A percentile compares a stretch with the other conserved stretches of the same genome.
phyloP scores from a whole-genome alignment of 345 rosid genomes.

The Euphorbia lathyris region DNA sequence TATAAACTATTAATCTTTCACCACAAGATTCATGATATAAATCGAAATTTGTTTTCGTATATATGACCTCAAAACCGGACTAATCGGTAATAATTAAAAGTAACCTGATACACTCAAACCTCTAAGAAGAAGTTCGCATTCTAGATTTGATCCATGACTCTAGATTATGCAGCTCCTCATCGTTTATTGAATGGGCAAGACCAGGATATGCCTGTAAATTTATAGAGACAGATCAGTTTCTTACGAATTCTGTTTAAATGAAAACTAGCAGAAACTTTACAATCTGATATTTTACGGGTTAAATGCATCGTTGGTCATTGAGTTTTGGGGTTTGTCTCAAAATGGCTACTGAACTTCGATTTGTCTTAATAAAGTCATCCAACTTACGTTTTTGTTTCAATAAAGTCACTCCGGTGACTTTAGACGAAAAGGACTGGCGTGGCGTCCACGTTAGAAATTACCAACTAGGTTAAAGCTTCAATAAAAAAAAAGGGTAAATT shows the following conservation, averaged over 20 bases:
- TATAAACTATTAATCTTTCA: too few species aligned
- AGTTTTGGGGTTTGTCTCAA: too few species aligned
- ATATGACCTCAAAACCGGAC: not conserved
- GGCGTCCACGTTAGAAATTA: too few species aligned
- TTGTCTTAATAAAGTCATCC: too few species aligned
- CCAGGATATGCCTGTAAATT: conserved; percentile 60
- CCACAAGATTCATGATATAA: not conserved
- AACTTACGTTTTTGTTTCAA: too few species aligned
- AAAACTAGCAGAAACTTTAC: not conserved
- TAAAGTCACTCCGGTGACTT: too few species aligned
- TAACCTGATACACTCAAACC: conserved; percentile 13
- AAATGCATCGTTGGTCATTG: too few species aligned
- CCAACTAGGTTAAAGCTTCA: too few species aligned
- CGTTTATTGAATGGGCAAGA: conserved; percentile 62
- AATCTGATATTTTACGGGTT: conserved; percentile 28
- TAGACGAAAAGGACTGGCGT: too few species aligned
- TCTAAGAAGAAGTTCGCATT: conserved; percentile 48
- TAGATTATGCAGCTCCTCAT: conserved; percentile 49
- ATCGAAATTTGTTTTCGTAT: not conserved
- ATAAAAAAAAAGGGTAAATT: too few species aligned
- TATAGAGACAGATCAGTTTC: not conserved
- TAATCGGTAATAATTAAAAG: not conserved
- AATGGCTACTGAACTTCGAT: too few species aligned
- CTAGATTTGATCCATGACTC: conserved; percentile 69
- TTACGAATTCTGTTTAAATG: not conserved